These are phyloP conservation scores for Verbena officinalis DNA, from an alignment of 257 asterid genomes.

Conservation along the genomic window DNA sequence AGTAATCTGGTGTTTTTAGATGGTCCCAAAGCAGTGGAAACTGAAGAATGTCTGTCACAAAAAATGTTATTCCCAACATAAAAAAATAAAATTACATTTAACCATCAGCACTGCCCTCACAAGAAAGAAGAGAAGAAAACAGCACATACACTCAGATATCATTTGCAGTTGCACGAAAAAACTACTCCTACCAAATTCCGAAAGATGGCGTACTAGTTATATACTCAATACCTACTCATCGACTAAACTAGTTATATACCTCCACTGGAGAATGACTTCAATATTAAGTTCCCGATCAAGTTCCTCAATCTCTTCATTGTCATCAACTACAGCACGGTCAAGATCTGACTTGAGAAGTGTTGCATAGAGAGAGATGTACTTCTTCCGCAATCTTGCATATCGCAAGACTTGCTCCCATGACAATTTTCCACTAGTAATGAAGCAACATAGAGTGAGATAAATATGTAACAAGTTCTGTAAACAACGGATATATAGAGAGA, in stretches of 20 bases:
- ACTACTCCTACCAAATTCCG: constrained; percentile 28
- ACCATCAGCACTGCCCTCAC: not conserved
- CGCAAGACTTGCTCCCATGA: constrained; percentile 95
- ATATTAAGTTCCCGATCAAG: constrained; percentile 87
- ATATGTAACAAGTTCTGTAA: constrained; percentile 18
- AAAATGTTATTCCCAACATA: not conserved
- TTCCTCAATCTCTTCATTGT: constrained; percentile 77
- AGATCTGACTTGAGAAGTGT: constrained; percentile 76
- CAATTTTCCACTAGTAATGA: constrained; percentile 71
- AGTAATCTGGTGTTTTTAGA: not conserved
- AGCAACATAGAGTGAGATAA: constrained; percentile 23
- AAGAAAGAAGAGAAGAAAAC: not conserved
- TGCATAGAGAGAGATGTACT: constrained; percentile 83
- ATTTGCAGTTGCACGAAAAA: not conserved
- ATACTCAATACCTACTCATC: constrained; percentile 17
- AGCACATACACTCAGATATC: not conserved
- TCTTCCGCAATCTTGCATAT: constrained; percentile 76
- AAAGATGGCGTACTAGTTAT: constrained; percentile 2
- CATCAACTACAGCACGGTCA: constrained; percentile 69
- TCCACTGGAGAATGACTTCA: constrained; percentile 93
- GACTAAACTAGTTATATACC: constrained; percentile 45
- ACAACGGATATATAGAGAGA: constrained; percentile 4
- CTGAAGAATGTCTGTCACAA: not conserved
- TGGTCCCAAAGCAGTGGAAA: constrained; percentile 16
- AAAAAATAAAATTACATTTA: constrained; percentile 5